phyloP scores from a whole-genome alignment of 306 rosid genomes.

The Acacia acuminata region DNA sequence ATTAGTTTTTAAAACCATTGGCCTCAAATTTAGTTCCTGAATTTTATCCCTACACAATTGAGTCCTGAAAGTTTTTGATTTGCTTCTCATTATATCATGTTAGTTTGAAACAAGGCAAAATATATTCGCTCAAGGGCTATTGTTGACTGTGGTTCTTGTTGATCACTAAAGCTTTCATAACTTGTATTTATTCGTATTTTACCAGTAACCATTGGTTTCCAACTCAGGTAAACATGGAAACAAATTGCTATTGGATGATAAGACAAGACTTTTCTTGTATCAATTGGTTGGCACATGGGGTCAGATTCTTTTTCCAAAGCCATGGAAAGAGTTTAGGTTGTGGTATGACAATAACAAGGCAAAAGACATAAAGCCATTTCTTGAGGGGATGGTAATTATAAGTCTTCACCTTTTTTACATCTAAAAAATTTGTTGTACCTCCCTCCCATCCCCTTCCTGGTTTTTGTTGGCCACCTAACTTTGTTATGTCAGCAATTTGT shows the following conservation, averaged over 20 bases:
- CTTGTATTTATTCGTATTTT: neutral
- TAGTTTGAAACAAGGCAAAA: neutral
- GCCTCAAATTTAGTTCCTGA: neutral
- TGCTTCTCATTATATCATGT: neutral
- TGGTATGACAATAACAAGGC: slow-evolving; percentile 92
- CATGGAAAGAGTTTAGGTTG: slow-evolving; percentile 98
- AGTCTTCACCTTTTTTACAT: neutral
- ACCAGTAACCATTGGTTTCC: slow-evolving; percentile 30
- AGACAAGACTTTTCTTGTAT: slow-evolving; percentile 70
- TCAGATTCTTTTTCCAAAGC: slow-evolving; percentile 94
- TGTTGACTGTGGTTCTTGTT: neutral
- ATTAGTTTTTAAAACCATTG: neutral
- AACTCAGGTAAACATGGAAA: slow-evolving; percentile 86
- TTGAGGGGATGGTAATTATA: slow-evolving; percentile 83
- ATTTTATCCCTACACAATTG: neutral
- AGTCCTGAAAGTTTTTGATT: neutral
- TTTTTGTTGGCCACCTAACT: neutral
- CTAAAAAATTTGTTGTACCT: neutral
- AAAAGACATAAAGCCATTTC: slow-evolving; percentile 67
- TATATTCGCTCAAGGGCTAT: neutral
- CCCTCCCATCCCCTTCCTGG: slow-evolving; percentile 18
- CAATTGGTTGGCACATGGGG: slow-evolving; percentile 99
- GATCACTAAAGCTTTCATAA: neutral
- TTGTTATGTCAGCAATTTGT: slow-evolving; percentile 15
- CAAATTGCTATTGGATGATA: slow-evolving; percentile 63